Percentiles rank a stretch among this genome's conserved stretches.
phyloP scores from a whole-genome alignment of 371 early-diverging fungal genomes.

The Amoeboaphelidium occidentale region DNA sequence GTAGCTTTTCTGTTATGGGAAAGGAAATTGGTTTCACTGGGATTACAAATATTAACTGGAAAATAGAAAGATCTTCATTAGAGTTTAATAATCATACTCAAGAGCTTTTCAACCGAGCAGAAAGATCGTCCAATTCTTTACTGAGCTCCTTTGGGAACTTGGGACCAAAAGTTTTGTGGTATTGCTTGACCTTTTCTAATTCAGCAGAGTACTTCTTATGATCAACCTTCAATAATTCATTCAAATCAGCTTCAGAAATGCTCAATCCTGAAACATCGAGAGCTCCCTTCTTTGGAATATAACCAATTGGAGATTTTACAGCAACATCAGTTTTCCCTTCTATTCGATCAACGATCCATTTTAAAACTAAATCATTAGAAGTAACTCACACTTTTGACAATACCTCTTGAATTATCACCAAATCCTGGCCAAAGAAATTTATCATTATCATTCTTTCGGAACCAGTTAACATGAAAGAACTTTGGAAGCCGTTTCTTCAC shows the following conservation, averaged over 20 bases:
- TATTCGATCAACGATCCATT: slow-evolving; percentile 18
- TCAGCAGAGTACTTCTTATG: slow-evolving; percentile 10
- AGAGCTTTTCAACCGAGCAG: too few species aligned
- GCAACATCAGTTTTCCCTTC: slow-evolving; percentile 12
- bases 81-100: too few species aligned
- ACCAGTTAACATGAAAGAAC: slow-evolving; percentile 21
- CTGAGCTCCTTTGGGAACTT: background rate
- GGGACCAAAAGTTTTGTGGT: slow-evolving; percentile 14
- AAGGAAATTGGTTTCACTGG: too few species aligned
- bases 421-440: slow-evolving; percentile 19
- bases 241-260: slow-evolving; percentile 10
- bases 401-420: slow-evolving; percentile 13
- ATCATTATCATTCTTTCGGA: slow-evolving; percentile 14
- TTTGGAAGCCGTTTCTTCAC: slow-evolving; percentile 15
- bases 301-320: slow-evolving; percentile 16
- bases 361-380: slow-evolving; percentile 11
- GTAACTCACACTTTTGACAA: background rate
- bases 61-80: too few species aligned
- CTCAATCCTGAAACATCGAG: slow-evolving; percentile 15
- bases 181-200: slow-evolving; percentile 13
- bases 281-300: slow-evolving; percentile 10
- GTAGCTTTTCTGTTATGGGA: too few species aligned
- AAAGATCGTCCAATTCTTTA: background rate
- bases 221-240: slow-evolving; percentile 13
- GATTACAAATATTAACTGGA: too few species aligned